These are phyloP conservation scores for Suillus alpinus DNA, from an alignment of 768 basidiomycete species.

Conservation along the genomic window DNA sequence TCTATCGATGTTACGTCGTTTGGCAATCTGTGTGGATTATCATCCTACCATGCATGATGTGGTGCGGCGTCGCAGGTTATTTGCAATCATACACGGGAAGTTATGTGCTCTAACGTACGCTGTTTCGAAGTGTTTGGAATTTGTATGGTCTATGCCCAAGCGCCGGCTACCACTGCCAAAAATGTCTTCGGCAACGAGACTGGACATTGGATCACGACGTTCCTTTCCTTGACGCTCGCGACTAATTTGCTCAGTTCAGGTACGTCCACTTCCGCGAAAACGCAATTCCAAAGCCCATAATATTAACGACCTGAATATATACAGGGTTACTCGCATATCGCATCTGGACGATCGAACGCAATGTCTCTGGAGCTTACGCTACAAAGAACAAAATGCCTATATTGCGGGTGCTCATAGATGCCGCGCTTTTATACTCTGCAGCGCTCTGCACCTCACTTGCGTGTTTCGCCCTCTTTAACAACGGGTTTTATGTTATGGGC, in stretches of 20 bases:
- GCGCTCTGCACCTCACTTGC: background rate
- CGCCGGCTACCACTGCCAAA: background rate
- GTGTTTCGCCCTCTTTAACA: background rate
- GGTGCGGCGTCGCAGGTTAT: constrained; percentile 6
- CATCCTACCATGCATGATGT: constrained; percentile 8
- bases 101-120: background rate
- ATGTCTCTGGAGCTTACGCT: background rate
- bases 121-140: background rate
- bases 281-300: background rate
- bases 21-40: constrained; percentile 11
- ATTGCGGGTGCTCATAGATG: background rate
- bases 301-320: background rate
- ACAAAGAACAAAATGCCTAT: background rate
- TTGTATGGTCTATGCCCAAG: constrained; percentile 3
- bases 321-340: constrained; percentile 4
- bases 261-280: background rate
- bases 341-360: background rate
- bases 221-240: constrained; percentile 4
- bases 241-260: constrained; percentile 2
- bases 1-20: constrained; percentile 10
- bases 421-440: background rate
- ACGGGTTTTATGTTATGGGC: background rate
- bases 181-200: constrained; percentile 4
- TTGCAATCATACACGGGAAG: background rate
- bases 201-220: constrained; percentile 3